phyloP scores from a whole-genome alignment of 2,329 filamentous ascomycete species.

The Aspergillus fumigatiaffinis region DNA sequence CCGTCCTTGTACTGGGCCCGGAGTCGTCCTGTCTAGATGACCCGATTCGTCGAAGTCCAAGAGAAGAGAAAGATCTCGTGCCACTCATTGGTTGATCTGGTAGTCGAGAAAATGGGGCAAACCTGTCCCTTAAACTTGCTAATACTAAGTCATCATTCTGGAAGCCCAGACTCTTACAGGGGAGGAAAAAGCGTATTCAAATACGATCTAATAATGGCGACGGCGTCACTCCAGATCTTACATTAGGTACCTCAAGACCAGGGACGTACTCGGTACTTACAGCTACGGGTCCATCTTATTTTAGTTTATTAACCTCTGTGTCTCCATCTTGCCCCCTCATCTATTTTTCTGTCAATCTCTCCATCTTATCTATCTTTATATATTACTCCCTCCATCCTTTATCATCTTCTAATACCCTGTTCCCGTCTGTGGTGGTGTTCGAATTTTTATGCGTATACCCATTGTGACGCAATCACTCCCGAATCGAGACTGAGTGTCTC shows the following conservation, averaged over 20 bases:
- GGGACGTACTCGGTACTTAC: background rate
- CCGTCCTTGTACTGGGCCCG: constrained; percentile 4
- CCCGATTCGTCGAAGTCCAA: constrained; percentile 10
- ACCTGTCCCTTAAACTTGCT: background rate
- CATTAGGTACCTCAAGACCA: too few relatives aligned
- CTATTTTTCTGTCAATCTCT: background rate
- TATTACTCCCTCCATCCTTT: background rate
- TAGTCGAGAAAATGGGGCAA: background rate
- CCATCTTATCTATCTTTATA: background rate
- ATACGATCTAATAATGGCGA: background rate
- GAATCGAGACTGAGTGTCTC: constrained; percentile 14
- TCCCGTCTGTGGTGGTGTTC: background rate
- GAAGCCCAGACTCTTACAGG: background rate
- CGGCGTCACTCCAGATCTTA: background rate
- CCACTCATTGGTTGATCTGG: background rate
- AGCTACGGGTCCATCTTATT: background rate
- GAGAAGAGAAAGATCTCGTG: background rate
- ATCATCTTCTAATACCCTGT: background rate
- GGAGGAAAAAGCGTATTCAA: background rate
- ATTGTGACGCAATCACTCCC: constrained; percentile 1
- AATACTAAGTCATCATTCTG: background rate
- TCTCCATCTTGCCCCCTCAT: background rate
- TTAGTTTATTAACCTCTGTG: background rate
- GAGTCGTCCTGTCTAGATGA: background rate
- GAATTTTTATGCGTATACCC: background rate